Evolutionary conservation across 2,329 filamentous ascomycete genomes (phyloP).

Genomic region (Sclerotinia minor): DNA sequence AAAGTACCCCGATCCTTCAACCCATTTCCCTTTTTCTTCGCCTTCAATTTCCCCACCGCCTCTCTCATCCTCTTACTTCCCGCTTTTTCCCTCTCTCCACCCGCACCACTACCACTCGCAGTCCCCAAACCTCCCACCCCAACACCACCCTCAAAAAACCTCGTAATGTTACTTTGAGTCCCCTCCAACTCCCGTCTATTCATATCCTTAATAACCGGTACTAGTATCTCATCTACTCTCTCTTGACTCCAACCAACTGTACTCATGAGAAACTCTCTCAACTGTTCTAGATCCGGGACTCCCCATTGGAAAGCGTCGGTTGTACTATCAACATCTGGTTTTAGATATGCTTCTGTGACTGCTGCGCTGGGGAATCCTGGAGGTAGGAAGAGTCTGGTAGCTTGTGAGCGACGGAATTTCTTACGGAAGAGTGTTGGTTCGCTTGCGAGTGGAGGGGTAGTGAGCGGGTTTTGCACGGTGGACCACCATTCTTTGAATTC

Average conservation of each 20-base stretch:
- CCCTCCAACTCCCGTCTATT: slow-evolving; percentile 84
- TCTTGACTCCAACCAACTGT: slow-evolving; percentile 94
- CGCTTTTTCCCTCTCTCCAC: slow-evolving; percentile 50
- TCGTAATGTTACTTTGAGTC: slow-evolving; percentile 95
- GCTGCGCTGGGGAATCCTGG: slow-evolving; percentile 73
- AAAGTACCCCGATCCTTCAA: slow-evolving; percentile 32
- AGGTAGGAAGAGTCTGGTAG: slow-evolving; percentile 82
- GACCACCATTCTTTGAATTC: slow-evolving; percentile 87
- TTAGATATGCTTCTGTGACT: slow-evolving; percentile 79
- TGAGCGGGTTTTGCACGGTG: slow-evolving; percentile 67
- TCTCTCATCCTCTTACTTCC: slow-evolving; percentile 76
- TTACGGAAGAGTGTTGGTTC: slow-evolving; percentile 69
- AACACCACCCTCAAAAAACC: slow-evolving; percentile 77
- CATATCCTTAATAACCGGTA: slow-evolving; percentile 95
- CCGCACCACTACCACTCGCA: slow-evolving; percentile 55
- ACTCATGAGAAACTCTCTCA: slow-evolving; percentile 81
- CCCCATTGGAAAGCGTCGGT: slow-evolving; percentile 90
- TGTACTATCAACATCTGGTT: slow-evolving; percentile 81
- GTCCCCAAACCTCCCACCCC: slow-evolving; percentile 57
- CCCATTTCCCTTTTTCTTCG: slow-evolving; percentile 43
- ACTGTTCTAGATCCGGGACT: slow-evolving; percentile 83
- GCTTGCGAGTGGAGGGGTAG: slow-evolving; percentile 53
- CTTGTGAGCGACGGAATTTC: slow-evolving; percentile 80
- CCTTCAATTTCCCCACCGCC: slow-evolving; percentile 67
- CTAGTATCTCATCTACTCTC: slow-evolving; percentile 89